Conservation (phyloP, 768 basidiomycete genomes). For the Tylopilus subfusipes region DNA sequence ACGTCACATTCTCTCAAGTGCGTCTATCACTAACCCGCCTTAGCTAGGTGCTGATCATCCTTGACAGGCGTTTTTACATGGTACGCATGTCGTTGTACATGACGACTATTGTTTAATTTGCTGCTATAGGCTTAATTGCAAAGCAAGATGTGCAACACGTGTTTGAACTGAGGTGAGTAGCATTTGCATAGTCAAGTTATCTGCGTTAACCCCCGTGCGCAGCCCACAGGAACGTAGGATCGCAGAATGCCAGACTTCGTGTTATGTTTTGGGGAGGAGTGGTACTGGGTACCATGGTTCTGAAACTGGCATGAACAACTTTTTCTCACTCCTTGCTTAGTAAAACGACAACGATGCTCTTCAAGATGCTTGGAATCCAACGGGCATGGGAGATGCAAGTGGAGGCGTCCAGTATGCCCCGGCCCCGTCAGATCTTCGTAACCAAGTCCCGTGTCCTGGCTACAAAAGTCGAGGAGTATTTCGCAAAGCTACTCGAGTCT, state of each 20-base stretch:
- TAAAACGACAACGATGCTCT: slow-evolving; percentile 75
- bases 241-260: slow-evolving; percentile 56
- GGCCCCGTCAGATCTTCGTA: slow-evolving; percentile 67
- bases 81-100: slow-evolving; percentile 8
- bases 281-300: slow-evolving; percentile 58
- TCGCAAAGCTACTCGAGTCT: slow-evolving; percentile 46
- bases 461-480: slow-evolving; percentile 69
- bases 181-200: slow-evolving; percentile 10
- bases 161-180: slow-evolving; percentile 25
- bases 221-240: slow-evolving; percentile 52
- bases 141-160: slow-evolving; percentile 26
- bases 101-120: not conserved
- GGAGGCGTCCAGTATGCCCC: slow-evolving; percentile 29
- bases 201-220: slow-evolving; percentile 1
- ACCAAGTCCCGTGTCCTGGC: slow-evolving; percentile 67
- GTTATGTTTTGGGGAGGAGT: slow-evolving; percentile 66
- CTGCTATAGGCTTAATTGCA: slow-evolving; percentile 18
- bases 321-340: slow-evolving; percentile 30
- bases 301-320: not conserved
- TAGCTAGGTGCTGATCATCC: not conserved
- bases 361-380: slow-evolving; percentile 71
- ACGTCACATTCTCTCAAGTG: slow-evolving; percentile 25
- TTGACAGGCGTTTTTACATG: slow-evolving; percentile 21
- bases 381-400: slow-evolving; percentile 41
- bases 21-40: not conserved